A percentile compares a stretch with the other conserved stretches of the same genome.
Conservation (phyloP, 1,139 yeast species). For the Pichia sp. region DNA sequence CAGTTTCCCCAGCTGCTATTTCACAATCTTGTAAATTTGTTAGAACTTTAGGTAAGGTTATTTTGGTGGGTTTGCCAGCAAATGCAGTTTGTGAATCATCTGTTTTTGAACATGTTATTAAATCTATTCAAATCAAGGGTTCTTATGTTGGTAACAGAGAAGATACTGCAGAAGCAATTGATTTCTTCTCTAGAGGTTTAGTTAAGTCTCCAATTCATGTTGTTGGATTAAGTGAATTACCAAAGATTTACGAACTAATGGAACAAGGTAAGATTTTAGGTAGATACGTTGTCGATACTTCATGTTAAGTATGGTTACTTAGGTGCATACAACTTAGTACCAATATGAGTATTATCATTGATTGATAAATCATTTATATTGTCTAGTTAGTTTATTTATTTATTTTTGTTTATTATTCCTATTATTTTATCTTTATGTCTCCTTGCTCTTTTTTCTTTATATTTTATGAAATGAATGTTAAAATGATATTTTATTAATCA, state of each 20-base stretch:
- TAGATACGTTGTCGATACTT: constrained; percentile 70
- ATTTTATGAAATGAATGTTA: background rate
- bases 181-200: constrained; percentile 64
- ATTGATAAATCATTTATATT: too few relatives aligned
- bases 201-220: constrained; percentile 64
- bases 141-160: constrained; percentile 80
- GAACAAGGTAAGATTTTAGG: constrained; percentile 66
- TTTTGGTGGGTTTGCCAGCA: constrained; percentile 70
- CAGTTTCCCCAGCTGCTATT: constrained; percentile 64
- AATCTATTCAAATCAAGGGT: constrained; percentile 58
- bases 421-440: too few relatives aligned
- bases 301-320: constrained; percentile 15
- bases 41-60: constrained; percentile 65
- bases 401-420: too few relatives aligned
- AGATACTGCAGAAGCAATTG: constrained; percentile 69
- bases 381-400: too few relatives aligned
- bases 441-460: too few relatives aligned
- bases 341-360: background rate
- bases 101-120: constrained; percentile 60
- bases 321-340: background rate
- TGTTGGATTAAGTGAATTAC: constrained; percentile 61
- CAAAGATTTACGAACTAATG: constrained; percentile 59
- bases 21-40: constrained; percentile 57
- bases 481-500: too few relatives aligned
- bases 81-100: constrained; percentile 59